Percentiles rank a stretch among this genome's conserved stretches.
phyloP scores from a whole-genome alignment of 352 stramenopile species.

The Phytophthora nicotianae region DNA sequence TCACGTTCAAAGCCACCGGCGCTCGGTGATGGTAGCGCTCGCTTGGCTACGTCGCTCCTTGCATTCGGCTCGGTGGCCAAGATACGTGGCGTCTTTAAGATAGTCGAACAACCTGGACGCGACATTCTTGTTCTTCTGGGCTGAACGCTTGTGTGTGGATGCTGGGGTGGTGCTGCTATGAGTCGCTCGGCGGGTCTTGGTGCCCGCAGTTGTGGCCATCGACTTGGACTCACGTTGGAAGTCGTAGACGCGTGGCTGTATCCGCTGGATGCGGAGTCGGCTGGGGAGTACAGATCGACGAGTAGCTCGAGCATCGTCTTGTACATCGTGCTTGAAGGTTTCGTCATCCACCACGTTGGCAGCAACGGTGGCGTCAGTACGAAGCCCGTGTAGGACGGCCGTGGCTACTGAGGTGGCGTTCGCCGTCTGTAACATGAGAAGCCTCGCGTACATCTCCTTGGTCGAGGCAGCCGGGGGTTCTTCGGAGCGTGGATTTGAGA shows the following conservation, averaged over 20 bases:
- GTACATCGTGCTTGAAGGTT: not conserved
- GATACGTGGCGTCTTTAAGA: not conserved
- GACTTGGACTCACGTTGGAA: not conserved
- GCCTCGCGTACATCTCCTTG: not conserved
- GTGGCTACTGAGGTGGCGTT: not conserved
- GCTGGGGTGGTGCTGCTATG: too few relatives aligned
- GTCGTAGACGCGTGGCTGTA: not conserved
- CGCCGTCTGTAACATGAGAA: not conserved
- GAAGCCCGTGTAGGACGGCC: not conserved
- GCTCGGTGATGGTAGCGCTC: not conserved
- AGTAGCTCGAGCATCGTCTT: not conserved
- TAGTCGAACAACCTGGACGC: not conserved
- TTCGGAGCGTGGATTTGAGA: not conserved
- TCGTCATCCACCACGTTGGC: not conserved
- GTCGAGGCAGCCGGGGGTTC: not conserved
- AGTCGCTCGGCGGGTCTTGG: not conserved
- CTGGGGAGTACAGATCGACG: not conserved
- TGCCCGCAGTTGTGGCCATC: too few relatives aligned
- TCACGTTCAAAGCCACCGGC: not conserved
- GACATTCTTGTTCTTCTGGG: not conserved
- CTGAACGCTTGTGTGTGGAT: not conserved
- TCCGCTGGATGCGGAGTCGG: not conserved
- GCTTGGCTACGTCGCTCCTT: not conserved
- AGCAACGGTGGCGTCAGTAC: not conserved
- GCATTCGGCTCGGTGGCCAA: not conserved